Base-by-base conservation (phyloP, 129 eudicot genomes). In the Cynara cardunculus region DNA sequence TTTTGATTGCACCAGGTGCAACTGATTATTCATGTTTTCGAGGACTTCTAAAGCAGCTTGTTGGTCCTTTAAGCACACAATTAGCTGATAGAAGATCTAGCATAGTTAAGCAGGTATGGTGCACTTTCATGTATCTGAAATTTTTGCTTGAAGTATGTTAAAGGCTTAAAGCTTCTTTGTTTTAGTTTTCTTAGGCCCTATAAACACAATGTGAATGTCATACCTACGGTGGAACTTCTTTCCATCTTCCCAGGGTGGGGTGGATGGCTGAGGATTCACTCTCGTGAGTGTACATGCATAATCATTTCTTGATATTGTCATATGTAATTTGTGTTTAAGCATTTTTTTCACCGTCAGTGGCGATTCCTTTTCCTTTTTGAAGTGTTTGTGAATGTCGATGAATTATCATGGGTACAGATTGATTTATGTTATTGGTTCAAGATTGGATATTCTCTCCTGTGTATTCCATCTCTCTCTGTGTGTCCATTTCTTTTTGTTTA, bases 1-100 rank as follows among this genome's bases (percentile, higher is more conserved):
- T 80, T 79, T 76, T 56, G 37, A 56, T 73, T 75, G 37, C 73
- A 81, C 78, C 88, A 95, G 99, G 99, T 84, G 99, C 99, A 56
- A 73, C 56, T 78, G 97, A 95, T 86, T 92, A 90, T 78, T 93
- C 99, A 1, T 87, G 90, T 83, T 95, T 95, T 69, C 99, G 97
- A 68, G 94, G 94, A 62, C 97, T 95, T 59, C 83, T 95, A 32
- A 95, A 95, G 95, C 99, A 95, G 83, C 91, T 95, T 80, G 90
- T 90, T 85, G 94, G 90, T 64, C 99, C 99, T 77, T 77, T 95
- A 79, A 90, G 89, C 86, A 88, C 97, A 41, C 99, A 95, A 49
- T 87, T 95, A 75, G 92, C 99, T 71, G 99, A 95, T 87, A 86
- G 99, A 72, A 87, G 99, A 82, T 95, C 99, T 71, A 95, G 90